Base-by-base conservation (phyloP, 2,329 filamentous ascomycete genomes). In the Talaromyces islandicus region DNA sequence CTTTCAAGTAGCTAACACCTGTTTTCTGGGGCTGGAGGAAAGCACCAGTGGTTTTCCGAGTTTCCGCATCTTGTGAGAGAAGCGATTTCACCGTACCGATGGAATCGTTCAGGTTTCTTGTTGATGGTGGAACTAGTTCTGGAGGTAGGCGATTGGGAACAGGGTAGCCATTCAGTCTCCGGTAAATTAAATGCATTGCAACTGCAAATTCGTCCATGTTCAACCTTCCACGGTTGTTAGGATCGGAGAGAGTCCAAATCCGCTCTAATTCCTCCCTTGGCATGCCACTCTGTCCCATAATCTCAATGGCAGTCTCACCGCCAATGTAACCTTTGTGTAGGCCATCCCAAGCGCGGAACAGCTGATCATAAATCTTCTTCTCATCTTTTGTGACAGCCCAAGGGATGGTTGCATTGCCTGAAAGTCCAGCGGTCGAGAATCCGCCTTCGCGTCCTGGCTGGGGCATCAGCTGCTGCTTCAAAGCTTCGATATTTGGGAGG, bases 381-480 rank as follows among this genome's bases (percentile, higher is more conserved):
- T 99, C 94, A 64, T 97, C 92, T 74, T 99, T 99, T 4, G 94
- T 99, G 62, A 99, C 94, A 17, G 94, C 92, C 94, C 94, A 99
- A 0, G 94, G 94, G 69, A 99, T 93, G 7, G 91, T 93, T 0
- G 94, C 94, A 76, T 96, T 97, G 57, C 94, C 94, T 64, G 91
- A 88, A 10, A 99, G 82, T 5, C 93, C 93, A 61, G 88, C 86
- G 1, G 92, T 93, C 7, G 91, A 96, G 68, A 90, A 97, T 19
- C 80, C 83, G 27, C 89, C 89, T 75, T 97, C 94, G 38, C 94
- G 89, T 51, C 94, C 94, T 67, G 90, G 86, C 71, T 99, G 93
- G 24, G 94, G 94, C 93, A 99, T 97, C 87, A 99, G 94, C 63
- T 92, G 90, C 60, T 91, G 88, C 69, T 96, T 91, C 56, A 99